Evolutionary conservation across 1,284 basidiomycete genomes (phyloP).

Genomic region (Ustilago curta): DNA sequence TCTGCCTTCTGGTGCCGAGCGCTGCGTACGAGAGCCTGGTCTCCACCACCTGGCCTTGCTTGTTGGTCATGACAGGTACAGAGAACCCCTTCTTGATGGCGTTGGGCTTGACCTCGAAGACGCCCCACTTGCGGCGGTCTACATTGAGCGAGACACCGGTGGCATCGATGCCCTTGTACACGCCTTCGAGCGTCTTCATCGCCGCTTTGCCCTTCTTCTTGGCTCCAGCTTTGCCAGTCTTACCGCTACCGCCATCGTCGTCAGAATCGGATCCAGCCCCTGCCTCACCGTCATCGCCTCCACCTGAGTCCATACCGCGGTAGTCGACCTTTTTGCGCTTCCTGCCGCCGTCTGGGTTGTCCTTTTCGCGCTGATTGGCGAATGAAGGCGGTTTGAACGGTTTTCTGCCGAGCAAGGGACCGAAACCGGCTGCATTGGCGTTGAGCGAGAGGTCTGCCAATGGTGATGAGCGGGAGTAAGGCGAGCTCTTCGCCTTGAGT

Average conservation of each 20-base stretch:
- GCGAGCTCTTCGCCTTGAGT: constrained; percentile 23
- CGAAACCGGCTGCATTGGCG: constrained; percentile 61
- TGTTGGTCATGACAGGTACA: constrained; percentile 85
- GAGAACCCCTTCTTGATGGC: constrained; percentile 75
- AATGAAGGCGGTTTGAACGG: constrained; percentile 65
- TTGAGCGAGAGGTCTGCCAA: constrained; percentile 40
- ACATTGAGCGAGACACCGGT: constrained; percentile 65
- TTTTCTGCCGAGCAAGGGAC: constrained; percentile 57
- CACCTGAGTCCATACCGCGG: constrained; percentile 58
- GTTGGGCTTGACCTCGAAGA: constrained; percentile 58
- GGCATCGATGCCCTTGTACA: constrained; percentile 67
- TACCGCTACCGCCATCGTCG: constrained; percentile 21
- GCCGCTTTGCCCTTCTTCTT: constrained; percentile 47
- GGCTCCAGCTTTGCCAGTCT: constrained; percentile 20
- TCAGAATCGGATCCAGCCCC: constrained; percentile 34
- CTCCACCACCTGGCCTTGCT: constrained; percentile 79
- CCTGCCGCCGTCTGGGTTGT: constrained; percentile 37
- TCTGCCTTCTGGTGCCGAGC: constrained; percentile 85
- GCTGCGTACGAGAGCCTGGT: constrained; percentile 79
- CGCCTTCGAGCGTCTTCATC: constrained; percentile 59
- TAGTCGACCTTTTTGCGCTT: constrained; percentile 67
- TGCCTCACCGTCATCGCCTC: constrained; percentile 48
- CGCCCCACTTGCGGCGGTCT: constrained; percentile 60
- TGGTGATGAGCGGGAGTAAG: constrained; percentile 25
- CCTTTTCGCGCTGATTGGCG: constrained; percentile 41